phyloP scores from a whole-genome alignment of 2,329 filamentous ascomycete genomes.

The Alternaria incomplexa region DNA sequence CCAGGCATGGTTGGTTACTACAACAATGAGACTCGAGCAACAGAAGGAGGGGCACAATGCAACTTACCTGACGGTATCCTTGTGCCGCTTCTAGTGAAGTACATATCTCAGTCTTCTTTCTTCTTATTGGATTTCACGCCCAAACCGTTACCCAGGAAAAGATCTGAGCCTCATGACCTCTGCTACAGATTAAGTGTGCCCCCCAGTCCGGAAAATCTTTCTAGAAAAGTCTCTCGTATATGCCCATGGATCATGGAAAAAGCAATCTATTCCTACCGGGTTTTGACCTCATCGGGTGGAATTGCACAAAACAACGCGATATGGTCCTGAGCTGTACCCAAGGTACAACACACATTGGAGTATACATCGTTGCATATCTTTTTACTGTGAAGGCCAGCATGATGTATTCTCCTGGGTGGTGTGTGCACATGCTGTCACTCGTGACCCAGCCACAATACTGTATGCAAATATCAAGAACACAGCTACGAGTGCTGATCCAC shows the following conservation, averaged over 20 bases:
- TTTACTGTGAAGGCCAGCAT: neutral
- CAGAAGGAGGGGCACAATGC: neutral
- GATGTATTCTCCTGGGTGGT: neutral
- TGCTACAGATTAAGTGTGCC: constrained; percentile 24
- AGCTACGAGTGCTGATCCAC: constrained; percentile 8
- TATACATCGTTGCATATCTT: neutral
- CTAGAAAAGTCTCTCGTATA: constrained; percentile 29
- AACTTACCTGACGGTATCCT: neutral
- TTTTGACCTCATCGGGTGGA: constrained; percentile 23
- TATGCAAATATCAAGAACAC: neutral
- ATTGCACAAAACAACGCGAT: neutral
- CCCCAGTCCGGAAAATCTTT: constrained; percentile 22
- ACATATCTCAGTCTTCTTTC: constrained; percentile 4
- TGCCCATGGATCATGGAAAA: constrained; percentile 14
- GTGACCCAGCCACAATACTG: neutral
- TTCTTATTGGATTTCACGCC: neutral
- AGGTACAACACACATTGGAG: neutral
- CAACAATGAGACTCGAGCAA: neutral
- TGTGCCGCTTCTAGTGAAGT: neutral
- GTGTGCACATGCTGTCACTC: neutral
- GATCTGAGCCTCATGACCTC: constrained; percentile 30
- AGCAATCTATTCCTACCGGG: constrained; percentile 29
- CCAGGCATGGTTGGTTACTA: neutral
- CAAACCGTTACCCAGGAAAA: constrained; percentile 8
- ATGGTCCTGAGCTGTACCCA: neutral